A percentile compares a stretch with the other conserved stretches of the same genome.
phyloP scores from a whole-genome alignment of 805 yeast species.

The Scheffersomyces spartinae region DNA sequence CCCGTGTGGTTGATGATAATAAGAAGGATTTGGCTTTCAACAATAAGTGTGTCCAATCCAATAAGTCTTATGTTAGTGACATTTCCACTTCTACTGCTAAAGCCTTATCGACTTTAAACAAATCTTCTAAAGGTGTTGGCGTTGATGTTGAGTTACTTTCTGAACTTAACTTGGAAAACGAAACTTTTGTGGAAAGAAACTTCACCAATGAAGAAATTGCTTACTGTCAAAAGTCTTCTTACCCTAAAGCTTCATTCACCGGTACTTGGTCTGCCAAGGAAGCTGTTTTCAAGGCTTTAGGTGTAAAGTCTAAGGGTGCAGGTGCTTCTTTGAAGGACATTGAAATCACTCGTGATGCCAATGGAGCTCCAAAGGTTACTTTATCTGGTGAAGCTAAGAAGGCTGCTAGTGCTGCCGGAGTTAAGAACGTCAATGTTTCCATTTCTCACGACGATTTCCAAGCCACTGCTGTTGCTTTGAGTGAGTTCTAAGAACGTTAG shows the following conservation, averaged over 20 bases:
- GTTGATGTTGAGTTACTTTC: slow-evolving; percentile 91
- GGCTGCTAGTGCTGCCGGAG: slow-evolving; percentile 64
- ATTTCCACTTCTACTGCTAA: slow-evolving; percentile 50
- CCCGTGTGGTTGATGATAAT: slow-evolving; percentile 46
- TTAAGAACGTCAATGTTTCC: slow-evolving; percentile 67
- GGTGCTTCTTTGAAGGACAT: slow-evolving; percentile 91
- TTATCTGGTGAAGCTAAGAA: slow-evolving; percentile 66
- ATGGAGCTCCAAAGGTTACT: slow-evolving; percentile 74
- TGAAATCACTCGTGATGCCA: slow-evolving; percentile 63
- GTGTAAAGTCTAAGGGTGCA: slow-evolving; percentile 82
- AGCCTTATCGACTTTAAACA: slow-evolving; percentile 46
- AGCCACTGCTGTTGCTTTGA: slow-evolving; percentile 93
- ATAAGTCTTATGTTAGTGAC: slow-evolving; percentile 29
- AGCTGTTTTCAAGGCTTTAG: slow-evolving; percentile 94
- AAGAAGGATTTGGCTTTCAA: slow-evolving; percentile 35
- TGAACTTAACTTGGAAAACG: slow-evolving; percentile 75
- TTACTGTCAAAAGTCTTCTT: slow-evolving; percentile 66
- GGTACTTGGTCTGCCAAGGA: slow-evolving; percentile 99
- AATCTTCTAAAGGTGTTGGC: slow-evolving; percentile 68
- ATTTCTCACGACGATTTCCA: slow-evolving; percentile 96
- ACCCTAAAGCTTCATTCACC: slow-evolving; percentile 81
- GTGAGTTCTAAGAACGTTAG: slow-evolving; percentile 40
- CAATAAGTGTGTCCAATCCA: slow-evolving; percentile 39
- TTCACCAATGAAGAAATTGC: slow-evolving; percentile 72
- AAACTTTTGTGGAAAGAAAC: slow-evolving; percentile 84